Evolutionary conservation across 768 basidiomycete species (phyloP).

Genomic region (Termitomyces heimii): DNA sequence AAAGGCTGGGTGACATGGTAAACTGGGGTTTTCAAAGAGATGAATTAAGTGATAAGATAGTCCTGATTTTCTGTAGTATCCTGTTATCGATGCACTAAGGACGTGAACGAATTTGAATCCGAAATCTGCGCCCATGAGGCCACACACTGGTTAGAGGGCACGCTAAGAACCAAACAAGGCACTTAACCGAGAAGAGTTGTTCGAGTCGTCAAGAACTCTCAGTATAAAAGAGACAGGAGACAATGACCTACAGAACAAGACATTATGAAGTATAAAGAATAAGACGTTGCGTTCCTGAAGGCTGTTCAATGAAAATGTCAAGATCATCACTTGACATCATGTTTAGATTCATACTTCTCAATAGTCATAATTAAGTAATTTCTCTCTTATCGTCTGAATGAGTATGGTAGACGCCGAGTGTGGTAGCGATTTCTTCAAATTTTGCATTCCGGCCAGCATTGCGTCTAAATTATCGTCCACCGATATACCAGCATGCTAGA

Average conservation of each 20-base stretch:
- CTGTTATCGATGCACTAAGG: slow-evolving; percentile 2
- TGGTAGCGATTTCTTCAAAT: neutral
- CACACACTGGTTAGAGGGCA: slow-evolving; percentile 1
- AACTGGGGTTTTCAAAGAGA: neutral
- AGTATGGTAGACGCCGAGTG: no score
- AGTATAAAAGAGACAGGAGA: neutral
- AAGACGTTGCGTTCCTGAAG: neutral
- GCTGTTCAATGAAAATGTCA: neutral
- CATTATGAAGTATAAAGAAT: neutral
- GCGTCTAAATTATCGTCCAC: neutral
- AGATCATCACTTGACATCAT: neutral
- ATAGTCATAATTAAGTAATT: no score
- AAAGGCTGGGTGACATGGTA: neutral
- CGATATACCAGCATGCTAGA: neutral
- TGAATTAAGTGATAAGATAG: neutral
- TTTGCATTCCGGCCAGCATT: neutral
- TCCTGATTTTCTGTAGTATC: neutral
- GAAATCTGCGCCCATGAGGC: neutral
- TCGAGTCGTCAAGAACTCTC: neutral
- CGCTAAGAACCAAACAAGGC: slow-evolving; percentile 1
- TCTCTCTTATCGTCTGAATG: no score
- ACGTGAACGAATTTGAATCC: neutral
- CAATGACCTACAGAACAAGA: neutral
- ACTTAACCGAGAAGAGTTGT: neutral
- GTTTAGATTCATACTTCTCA: no score